A percentile compares a stretch with the other conserved stretches of the same genome.
Conservation (phyloP, 148 eudicot species). For the Fagopyrum esculentum region DNA sequence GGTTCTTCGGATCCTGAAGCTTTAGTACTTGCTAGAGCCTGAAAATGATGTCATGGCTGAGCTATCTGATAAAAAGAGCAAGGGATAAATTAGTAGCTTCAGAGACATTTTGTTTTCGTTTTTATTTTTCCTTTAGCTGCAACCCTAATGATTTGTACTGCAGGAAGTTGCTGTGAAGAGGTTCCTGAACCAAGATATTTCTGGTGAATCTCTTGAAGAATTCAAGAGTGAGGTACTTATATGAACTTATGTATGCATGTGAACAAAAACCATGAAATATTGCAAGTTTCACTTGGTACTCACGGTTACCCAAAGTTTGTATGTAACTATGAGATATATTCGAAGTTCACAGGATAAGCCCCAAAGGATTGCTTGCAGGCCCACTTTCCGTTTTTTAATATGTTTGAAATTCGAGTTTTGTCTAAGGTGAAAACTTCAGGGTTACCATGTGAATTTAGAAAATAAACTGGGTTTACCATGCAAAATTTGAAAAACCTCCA, state of each 20-base stretch:
- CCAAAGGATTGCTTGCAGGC: no score
- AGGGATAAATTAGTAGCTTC: neutral
- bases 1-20: neutral
- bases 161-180: slow-evolving; percentile 98
- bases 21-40: neutral
- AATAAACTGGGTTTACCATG: no score
- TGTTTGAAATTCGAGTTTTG: no score
- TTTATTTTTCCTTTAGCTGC: neutral
- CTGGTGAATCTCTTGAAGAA: slow-evolving; percentile 73
- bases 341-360: no score
- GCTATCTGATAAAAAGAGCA: neutral
- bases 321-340: no score
- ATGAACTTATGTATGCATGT: neutral
- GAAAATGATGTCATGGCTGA: neutral
- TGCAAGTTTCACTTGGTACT: neutral
- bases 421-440: no score
- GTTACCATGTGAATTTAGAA: no score
- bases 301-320: no score
- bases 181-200: slow-evolving; percentile 78
- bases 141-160: slow-evolving; percentile 4
- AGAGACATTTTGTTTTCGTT: neutral
- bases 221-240: slow-evolving; percentile 72
- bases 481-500: no score
- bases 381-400: no score
- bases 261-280: neutral